These are phyloP conservation scores for Isochrysis galbana DNA, from an alignment of 78 protist species.

Conservation along the genomic window DNA sequence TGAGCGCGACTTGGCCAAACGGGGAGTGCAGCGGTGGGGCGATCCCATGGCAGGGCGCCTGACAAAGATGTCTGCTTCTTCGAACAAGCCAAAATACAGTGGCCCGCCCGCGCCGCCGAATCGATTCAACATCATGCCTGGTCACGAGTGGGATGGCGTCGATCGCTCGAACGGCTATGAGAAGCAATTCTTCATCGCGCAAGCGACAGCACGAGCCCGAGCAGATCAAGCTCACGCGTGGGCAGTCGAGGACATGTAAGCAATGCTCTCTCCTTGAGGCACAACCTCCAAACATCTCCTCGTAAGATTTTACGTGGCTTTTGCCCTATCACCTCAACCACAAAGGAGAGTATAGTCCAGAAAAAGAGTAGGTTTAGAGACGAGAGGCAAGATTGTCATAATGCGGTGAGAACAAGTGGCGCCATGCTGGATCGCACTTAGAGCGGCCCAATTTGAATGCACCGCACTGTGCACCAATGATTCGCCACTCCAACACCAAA, in stretches of 20 bases:
- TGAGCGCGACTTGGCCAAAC: background rate
- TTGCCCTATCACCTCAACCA: too few species aligned
- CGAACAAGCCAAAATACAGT: background rate
- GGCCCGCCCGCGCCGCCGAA: conserved; percentile 39
- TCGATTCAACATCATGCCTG: conserved; percentile 53
- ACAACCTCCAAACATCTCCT: too few species aligned
- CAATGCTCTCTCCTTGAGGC: too few species aligned
- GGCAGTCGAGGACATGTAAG: background rate
- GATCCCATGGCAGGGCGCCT: background rate
- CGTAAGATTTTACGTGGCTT: too few species aligned
- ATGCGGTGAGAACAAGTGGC: too few species aligned
- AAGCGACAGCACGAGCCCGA: background rate
- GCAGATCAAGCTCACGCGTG: background rate
- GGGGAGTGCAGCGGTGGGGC: background rate
- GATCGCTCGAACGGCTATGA: conserved; percentile 64
- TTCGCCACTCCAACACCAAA: too few species aligned
- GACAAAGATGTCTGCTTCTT: background rate
- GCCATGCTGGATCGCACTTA: too few species aligned
- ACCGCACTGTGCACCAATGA: too few species aligned
- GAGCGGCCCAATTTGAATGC: too few species aligned
- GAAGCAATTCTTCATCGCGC: background rate
- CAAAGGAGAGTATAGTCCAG: too few species aligned
- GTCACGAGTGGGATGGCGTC: conserved; percentile 60
- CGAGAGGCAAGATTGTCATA: too few species aligned
- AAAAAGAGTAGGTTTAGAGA: too few species aligned